Base-by-base conservation (phyloP, 2,329 filamentous ascomycete species). In the Aspergillus sp. region DNA sequence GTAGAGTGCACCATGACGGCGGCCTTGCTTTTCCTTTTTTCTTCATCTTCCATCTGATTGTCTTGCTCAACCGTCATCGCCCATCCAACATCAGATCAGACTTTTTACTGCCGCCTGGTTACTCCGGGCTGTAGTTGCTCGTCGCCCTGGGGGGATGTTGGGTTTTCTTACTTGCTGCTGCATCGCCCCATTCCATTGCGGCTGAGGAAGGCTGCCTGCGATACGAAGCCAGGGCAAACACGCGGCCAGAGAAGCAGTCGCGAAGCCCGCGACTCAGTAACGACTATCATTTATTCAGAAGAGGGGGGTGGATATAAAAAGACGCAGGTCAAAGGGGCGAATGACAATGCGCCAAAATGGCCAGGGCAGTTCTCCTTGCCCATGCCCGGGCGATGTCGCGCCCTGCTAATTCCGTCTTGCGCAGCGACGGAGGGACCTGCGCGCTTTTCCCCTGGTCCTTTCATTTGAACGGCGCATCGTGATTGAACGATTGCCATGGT, bases 141-240 rank as follows among this genome's bases (percentile, higher is more conserved):
- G 47, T 50, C 47, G 47, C 47, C 15, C 5, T 32, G 25, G 50
- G 32, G 25, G 6, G 39, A 21, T 55, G 53, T 38, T 55, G 53
- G 53, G 25, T 30, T 25, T 32, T 38, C 25, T 47, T 32, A 47
- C 30, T 36, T 36, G 32, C 41, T 21, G 15, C 39, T 55, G 53
- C 53, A 47, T 55, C 32, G 41, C 53, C 53, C 53, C 53, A n/a
- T 47, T 47, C 39, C 53, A 55, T 55, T 55, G 53, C 53, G 53
- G 53, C 53, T 55, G 53, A 47, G 53, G 51, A 38, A 21, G 21
- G 32, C 32, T 13, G 23, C 17, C 25, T 19, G 36, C 30, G 28
- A 55, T 55, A 55, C 53, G 53, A 55, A 45, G 39, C n/a, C 41
- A 10, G 41, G 39, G 21, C 25, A 28, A 43, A 28, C 38, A 23